phyloP scores from a whole-genome alignment of 148 eudicot genomes.

The Rhododendron henanense region DNA sequence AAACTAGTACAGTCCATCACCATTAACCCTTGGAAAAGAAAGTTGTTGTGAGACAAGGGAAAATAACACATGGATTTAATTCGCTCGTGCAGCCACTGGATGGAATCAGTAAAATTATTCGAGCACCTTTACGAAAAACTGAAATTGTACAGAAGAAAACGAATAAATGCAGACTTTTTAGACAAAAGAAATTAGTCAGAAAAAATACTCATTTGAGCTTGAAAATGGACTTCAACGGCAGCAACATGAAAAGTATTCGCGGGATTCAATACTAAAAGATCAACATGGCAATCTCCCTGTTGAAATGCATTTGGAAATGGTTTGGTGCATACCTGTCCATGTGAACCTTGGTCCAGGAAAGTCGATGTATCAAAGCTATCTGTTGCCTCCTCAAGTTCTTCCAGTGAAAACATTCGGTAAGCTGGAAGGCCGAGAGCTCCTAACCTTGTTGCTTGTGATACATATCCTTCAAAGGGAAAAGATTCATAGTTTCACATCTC shows the following conservation, averaged over 20 bases:
- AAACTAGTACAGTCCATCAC: neutral
- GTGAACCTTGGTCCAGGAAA: slow-evolving; percentile 81
- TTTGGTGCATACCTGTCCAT: slow-evolving; percentile 60
- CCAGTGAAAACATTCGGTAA: slow-evolving; percentile 70
- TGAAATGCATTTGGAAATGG: neutral
- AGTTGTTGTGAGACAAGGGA: neutral
- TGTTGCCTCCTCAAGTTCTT: slow-evolving; percentile 91
- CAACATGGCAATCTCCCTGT: neutral
- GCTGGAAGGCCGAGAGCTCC: slow-evolving; percentile 76
- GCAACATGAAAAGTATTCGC: neutral
- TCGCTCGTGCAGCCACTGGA: neutral
- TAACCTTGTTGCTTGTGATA: slow-evolving; percentile 73
- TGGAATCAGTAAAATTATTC: neutral
- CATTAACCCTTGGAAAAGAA: neutral
- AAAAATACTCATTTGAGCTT: neutral
- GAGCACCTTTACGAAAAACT: neutral
- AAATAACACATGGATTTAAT: neutral
- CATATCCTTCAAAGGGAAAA: slow-evolving; percentile 48
- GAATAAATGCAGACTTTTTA: neutral
- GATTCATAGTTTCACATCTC: neutral
- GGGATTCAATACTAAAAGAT: neutral
- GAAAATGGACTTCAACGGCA: neutral
- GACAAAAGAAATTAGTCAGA: neutral
- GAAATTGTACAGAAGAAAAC: neutral
- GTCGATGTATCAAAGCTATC: slow-evolving; percentile 59